These are phyloP conservation scores for Phalaenopsis hybrid DNA, from an alignment of 116 monocot genomes.

Conservation along the genomic window DNA sequence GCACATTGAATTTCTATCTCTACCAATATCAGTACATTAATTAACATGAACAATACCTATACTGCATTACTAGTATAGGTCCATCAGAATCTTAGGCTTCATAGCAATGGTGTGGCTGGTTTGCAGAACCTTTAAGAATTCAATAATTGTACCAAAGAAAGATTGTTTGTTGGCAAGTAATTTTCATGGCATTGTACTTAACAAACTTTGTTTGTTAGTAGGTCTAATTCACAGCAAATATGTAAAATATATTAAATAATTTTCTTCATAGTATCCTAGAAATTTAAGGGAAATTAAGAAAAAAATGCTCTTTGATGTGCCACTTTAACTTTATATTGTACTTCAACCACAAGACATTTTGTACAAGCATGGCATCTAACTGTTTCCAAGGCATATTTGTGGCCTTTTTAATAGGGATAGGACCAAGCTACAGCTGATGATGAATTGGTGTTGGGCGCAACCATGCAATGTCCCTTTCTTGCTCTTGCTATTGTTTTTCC, in stretches of 20 bases:
- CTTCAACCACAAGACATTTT: neutral
- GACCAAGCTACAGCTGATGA: neutral
- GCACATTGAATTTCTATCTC: no score
- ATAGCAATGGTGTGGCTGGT: neutral
- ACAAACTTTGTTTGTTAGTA: slow-evolving; percentile 1
- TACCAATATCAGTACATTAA: no score
- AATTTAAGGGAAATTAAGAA: neutral
- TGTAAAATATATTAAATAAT: neutral
- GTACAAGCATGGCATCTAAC: neutral
- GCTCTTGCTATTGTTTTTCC: neutral
- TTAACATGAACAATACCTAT: no score
- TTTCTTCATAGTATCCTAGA: neutral
- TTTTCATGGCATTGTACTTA: neutral
- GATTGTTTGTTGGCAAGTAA: neutral
- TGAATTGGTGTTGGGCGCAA: neutral
- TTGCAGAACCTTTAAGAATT: neutral
- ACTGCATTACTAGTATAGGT: no score
- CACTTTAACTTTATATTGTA: neutral
- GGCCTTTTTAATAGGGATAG: neutral
- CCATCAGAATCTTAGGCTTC: no score
- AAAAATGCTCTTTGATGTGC: neutral
- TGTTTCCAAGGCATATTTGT: neutral
- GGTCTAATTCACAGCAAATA: neutral
- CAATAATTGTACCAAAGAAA: neutral
- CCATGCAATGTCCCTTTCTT: neutral